Conservation (phyloP, 192 early-diverging fungal genomes). For the Gaertneriomyces sp. region DNA sequence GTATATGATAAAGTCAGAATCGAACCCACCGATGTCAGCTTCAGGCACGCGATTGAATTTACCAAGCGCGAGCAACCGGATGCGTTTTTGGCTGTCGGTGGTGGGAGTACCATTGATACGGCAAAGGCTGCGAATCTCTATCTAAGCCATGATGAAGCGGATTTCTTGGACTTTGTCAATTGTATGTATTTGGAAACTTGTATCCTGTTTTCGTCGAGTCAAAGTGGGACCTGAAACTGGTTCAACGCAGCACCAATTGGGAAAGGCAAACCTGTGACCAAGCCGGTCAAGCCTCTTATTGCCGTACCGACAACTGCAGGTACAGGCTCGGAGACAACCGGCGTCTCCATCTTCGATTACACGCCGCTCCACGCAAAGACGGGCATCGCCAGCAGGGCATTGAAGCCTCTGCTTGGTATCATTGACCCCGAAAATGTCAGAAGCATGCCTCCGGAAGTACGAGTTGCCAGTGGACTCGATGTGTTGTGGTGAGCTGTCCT, state of each 20-base stretch:
- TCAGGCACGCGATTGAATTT: slow-evolving; percentile 79
- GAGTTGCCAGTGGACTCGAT: slow-evolving; percentile 80
- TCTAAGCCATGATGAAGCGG: slow-evolving; percentile 71
- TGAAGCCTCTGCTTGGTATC: slow-evolving; percentile 82
- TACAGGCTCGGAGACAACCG: slow-evolving; percentile 86
- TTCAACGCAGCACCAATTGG: slow-evolving; percentile 68
- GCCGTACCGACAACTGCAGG: slow-evolving; percentile 42
- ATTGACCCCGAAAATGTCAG: slow-evolving; percentile 85
- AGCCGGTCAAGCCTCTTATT: slow-evolving; percentile 74
- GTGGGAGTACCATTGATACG: slow-evolving; percentile 88
- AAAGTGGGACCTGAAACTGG: background rate
- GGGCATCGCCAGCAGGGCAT: slow-evolving; percentile 78
- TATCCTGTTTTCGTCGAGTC: background rate
- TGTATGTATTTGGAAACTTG: slow-evolving; percentile 4
- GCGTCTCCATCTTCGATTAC: slow-evolving; percentile 92
- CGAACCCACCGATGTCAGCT: slow-evolving; percentile 77
- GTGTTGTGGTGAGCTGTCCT: slow-evolving; percentile 59
- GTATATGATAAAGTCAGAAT: slow-evolving; percentile 75
- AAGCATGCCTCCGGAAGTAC: slow-evolving; percentile 81
- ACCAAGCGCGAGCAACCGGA: slow-evolving; percentile 71
- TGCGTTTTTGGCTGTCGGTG: slow-evolving; percentile 86
- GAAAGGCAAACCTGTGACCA: slow-evolving; percentile 71
- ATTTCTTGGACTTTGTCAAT: slow-evolving; percentile 89
- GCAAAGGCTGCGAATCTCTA: slow-evolving; percentile 90
- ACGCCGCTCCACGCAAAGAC: slow-evolving; percentile 80